Conservation (phyloP, 2,329 filamentous ascomycete genomes). For the Cladosporium sphaerospermum region DNA sequence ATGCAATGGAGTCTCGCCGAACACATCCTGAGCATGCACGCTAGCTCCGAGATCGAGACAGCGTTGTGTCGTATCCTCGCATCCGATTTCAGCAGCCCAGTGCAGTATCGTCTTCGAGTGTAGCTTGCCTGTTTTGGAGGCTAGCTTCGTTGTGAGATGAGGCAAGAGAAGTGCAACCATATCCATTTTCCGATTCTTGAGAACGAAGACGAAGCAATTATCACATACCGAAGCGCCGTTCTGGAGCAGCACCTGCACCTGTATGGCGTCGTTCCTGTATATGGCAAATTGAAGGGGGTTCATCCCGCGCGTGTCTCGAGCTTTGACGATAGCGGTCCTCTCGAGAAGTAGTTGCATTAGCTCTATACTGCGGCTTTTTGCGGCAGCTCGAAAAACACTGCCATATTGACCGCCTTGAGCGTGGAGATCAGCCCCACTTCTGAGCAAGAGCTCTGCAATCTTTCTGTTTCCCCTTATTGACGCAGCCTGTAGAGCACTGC, state of each 20-base stretch:
- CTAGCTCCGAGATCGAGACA: no score
- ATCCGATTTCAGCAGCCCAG: no score
- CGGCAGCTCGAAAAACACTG: conserved; percentile 12
- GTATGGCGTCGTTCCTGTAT: not conserved
- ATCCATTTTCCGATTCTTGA: not conserved
- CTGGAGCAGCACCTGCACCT: conserved; percentile 14
- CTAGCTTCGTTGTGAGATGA: not conserved
- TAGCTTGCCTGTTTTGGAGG: no score
- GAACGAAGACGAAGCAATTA: not conserved
- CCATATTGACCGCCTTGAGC: conserved; percentile 10
- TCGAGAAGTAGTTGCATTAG: conserved; percentile 14
- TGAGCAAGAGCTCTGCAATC: conserved; percentile 13
- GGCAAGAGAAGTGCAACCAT: not conserved
- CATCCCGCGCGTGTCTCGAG: conserved; percentile 4
- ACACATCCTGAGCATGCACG: no score
- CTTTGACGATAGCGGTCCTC: conserved; percentile 11
- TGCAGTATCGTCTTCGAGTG: no score
- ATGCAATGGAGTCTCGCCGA: no score
- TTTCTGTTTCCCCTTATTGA: conserved; percentile 10
- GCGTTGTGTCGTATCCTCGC: no score
- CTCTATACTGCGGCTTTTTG: not conserved
- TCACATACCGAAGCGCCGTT: conserved; percentile 1
- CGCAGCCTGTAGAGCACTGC: conserved; percentile 14
- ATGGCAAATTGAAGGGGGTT: conserved; percentile 16
- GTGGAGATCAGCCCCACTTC: conserved; percentile 12